Percentiles rank a stretch among this genome's conserved stretches.
phyloP scores from a whole-genome alignment of 768 basidiomycete species.

The Mycena leptocephala region DNA sequence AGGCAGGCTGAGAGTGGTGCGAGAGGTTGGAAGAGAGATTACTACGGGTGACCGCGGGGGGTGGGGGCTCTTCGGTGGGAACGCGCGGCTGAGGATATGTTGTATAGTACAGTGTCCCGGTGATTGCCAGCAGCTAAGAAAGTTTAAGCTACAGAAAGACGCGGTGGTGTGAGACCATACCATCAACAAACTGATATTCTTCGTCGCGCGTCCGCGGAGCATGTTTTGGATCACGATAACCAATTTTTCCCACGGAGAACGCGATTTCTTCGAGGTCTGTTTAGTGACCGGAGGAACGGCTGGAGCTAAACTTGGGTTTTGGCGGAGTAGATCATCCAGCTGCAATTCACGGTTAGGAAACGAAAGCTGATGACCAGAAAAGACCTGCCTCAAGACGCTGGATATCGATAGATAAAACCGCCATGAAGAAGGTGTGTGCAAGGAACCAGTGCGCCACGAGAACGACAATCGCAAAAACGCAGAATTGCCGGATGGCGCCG shows the following conservation, averaged over 20 bases:
- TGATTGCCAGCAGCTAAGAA: constrained; percentile 81
- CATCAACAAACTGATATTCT: constrained; percentile 87
- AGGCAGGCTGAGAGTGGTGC: constrained; percentile 63
- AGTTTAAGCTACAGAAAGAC: constrained; percentile 7
- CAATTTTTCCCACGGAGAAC: constrained; percentile 62
- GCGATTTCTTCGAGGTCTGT: constrained; percentile 55
- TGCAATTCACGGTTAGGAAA: constrained; percentile 48
- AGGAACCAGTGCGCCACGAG: constrained; percentile 98
- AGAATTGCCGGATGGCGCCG: constrained; percentile 93
- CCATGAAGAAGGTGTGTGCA: constrained; percentile 95
- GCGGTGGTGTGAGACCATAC: constrained; percentile 53
- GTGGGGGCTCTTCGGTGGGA: constrained; percentile 44
- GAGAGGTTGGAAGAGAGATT: constrained; percentile 40
- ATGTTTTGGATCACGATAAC: constrained; percentile 60
- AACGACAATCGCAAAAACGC: constrained; percentile 94
- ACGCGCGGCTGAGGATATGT: constrained; percentile 64
- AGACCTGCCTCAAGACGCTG: constrained; percentile 87
- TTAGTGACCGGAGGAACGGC: constrained; percentile 50
- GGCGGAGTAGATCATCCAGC: constrained; percentile 90
- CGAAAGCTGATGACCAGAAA: not conserved
- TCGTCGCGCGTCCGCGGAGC: constrained; percentile 78
- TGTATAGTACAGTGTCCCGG: constrained; percentile 81
- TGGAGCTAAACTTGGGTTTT: constrained; percentile 73
- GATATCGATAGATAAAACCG: constrained; percentile 96
- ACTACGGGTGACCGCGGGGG: constrained; percentile 52